Base-by-base conservation (phyloP, 768 basidiomycete genomes). In the Kwoniella sp. region DNA sequence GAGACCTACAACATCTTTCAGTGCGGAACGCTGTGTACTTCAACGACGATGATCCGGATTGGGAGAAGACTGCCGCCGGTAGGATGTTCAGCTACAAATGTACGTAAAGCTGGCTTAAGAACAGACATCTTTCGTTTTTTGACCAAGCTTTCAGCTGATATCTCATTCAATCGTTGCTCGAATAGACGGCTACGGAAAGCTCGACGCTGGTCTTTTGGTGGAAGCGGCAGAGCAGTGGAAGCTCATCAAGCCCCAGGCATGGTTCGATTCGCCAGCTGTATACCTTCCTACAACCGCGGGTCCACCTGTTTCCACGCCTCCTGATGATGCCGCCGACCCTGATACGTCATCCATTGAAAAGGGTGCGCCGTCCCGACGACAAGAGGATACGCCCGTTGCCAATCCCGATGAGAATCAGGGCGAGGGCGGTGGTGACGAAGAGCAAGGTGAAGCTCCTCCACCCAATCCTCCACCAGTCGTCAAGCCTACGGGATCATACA, bases 191-290 rank as follows among this genome's bases (percentile, higher is more conserved):
- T 99, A 88, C 75, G 96, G 96, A 25, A 87, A 86, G 37, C 84
- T 98, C 64, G 90, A 96, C 79, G 94, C 88, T 2, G 90, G 88
- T 60, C 84, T 82, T 47, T 92, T 90, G 70, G 88, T 98, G 73
- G 88, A 85, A 60, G 88, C 88, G 0, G 92, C 94, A 1, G 85
- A 88, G 78, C 77, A 83, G 1, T 98, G 94, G 94, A 79, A 88
- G 55, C 84, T 88, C 22, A 93, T 96, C 73, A 97, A 95, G 77
- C 93, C 95, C 0, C 95, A 98, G 82, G 86, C 91, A 0, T 97
- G 93, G 92, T 85, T 91, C 62, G 85, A 89, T 63, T 86, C 90
- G 4, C 85, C 89, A 15, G 85, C 90, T 0, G 83, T 93, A 15
- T 70, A 72, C 57, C 74, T 81, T 1, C 70, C 73, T 11, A 67